Conservation (phyloP, 1,284 basidiomycete genomes). For the Volvariella surrecta region DNA sequence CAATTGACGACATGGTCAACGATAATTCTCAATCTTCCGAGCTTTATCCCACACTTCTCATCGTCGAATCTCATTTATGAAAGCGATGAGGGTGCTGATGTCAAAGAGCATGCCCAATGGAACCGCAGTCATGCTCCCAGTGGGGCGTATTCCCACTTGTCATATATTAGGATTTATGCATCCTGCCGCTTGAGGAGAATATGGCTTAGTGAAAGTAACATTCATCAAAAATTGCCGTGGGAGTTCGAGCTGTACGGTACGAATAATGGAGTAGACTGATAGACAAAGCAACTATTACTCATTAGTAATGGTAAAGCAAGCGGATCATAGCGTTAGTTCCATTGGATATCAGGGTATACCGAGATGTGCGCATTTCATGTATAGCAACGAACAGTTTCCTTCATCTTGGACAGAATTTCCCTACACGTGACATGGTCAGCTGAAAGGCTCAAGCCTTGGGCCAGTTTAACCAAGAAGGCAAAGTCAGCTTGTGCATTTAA, state of each 20-base stretch:
- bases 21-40: slow-evolving; percentile 51
- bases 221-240: slow-evolving; percentile 46
- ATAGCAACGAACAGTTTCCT: slow-evolving; percentile 31
- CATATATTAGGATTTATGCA: slow-evolving; percentile 73
- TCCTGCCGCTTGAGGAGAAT: slow-evolving; percentile 74
- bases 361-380: background rate
- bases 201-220: slow-evolving; percentile 62
- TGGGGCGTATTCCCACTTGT: slow-evolving; percentile 54
- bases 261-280: too few relatives aligned
- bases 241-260: slow-evolving; percentile 50
- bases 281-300: too few relatives aligned
- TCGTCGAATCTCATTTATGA: slow-evolving; percentile 20
- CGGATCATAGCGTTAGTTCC: background rate
- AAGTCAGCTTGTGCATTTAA: slow-evolving; percentile 84
- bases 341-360: background rate
- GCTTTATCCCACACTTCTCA: slow-evolving; percentile 57
- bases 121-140: slow-evolving; percentile 32
- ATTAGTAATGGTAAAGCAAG: too few relatives aligned
- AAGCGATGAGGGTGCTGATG: too few relatives aligned
- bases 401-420: slow-evolving; percentile 48
- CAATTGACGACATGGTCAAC: slow-evolving; percentile 70
- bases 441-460: slow-evolving; percentile 40
- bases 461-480: slow-evolving; percentile 60
- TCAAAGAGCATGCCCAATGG: slow-evolving; percentile 10
- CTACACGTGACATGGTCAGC: slow-evolving; percentile 41